Base-by-base conservation (phyloP, 1,284 basidiomycete species). In the Xerocomus nothofagi region DNA sequence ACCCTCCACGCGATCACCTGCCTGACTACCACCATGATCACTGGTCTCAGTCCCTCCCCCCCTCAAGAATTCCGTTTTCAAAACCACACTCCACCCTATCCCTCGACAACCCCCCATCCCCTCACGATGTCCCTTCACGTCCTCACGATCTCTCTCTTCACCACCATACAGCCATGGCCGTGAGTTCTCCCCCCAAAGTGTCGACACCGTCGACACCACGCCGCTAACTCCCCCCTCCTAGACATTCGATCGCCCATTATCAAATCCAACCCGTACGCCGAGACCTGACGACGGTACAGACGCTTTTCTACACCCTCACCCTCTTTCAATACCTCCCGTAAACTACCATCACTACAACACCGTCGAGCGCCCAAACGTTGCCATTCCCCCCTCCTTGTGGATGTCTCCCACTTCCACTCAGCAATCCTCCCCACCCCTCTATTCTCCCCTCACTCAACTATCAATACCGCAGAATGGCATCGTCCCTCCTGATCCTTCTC, bases 351-450 rank as follows among this genome's bases (percentile, higher is more conserved):
- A 56, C 41, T 67, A 67, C 58, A 59, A 61, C 48, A 61, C 73
- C 58, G 63, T 71, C 62, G 81, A 84, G 60, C 82, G 79, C 59
- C 73, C 78, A 43, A 72, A 72, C 58, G 60, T 71, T 42, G 75
- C 78, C 49, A 71, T 90, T 37, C 84, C 84, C 42, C 86, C 88
- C 4, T 87, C 86, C 37, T 69, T 89, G 39, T 91, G 87, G 88
- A 91, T 90, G 88, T 88, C 87, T 11, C 79, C 84, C 34, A 72
- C 81, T 11, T 79, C 76, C 44, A 68, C 79, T 15, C 69, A 77
- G 6, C 70, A 76, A 3, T 64, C 75, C 6, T 72, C 73, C n/a
- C 68, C 75, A 0, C 60, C 50, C 47, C 7, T 60, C 29, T 70
- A 66, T 44, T 65, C 60, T 56, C 70, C 60, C 26, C 69, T 59